Conservation (phyloP, 768 basidiomycete genomes). For the Hypholoma fasciculare region DNA sequence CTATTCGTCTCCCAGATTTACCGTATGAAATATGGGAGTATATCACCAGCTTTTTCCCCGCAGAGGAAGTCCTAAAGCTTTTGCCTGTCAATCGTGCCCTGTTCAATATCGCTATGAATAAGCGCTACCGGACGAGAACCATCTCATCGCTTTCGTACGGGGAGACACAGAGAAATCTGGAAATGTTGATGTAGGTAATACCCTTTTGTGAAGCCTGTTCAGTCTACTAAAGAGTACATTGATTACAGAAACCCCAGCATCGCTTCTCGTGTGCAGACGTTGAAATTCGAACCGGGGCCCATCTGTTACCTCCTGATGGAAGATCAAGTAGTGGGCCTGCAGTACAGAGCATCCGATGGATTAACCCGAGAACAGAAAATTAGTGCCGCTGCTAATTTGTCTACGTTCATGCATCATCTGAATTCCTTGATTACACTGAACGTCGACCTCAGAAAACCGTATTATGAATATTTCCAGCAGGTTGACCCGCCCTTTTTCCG, state of each 20-base stretch:
- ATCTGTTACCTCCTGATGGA: conserved; percentile 7
- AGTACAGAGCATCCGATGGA: background rate
- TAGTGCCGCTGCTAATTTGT: background rate
- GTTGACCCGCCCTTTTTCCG: conserved; percentile 10
- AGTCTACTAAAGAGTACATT: background rate
- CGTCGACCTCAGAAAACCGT: conserved; percentile 2
- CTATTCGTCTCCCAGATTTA: background rate
- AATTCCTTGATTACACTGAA: conserved; percentile 5
- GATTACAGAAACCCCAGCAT: conserved; percentile 10
- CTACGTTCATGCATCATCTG: conserved; percentile 12
- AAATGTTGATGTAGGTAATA: conserved; percentile 6
- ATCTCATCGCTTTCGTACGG: conserved; percentile 4
- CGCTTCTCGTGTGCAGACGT: conserved; percentile 10
- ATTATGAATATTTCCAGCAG: conserved; percentile 8
- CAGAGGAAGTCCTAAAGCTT: background rate
- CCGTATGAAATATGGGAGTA: background rate
- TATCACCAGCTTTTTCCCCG: background rate
- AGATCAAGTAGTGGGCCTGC: background rate
- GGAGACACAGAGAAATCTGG: conserved; percentile 5
- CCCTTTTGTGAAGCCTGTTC: background rate
- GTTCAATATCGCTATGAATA: conserved; percentile 4
- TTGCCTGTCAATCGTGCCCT: background rate
- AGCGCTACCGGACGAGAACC: conserved; percentile 16
- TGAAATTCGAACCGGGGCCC: conserved; percentile 12
- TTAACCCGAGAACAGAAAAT: background rate